A percentile compares a stretch with the other conserved stretches of the same genome.
phyloP scores from a whole-genome alignment of 2,329 filamentous ascomycete genomes.

The Diaporthe ampelina region DNA sequence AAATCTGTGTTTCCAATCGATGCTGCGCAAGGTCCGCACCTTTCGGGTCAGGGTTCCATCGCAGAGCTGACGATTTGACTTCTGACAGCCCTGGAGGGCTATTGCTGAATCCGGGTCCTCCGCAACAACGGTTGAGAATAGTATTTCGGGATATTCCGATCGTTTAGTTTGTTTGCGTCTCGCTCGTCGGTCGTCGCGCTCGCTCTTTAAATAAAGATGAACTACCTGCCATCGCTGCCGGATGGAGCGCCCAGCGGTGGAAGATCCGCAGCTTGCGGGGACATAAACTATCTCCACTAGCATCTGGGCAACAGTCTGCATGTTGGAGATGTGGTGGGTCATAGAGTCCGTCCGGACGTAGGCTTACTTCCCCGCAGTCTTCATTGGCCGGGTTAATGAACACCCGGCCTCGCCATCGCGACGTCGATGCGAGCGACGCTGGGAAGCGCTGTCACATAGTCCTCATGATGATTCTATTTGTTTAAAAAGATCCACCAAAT shows the following conservation, averaged over 20 bases:
- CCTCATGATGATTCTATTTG: neutral
- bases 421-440: conserved; percentile 8
- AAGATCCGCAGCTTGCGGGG: neutral
- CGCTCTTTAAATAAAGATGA: neutral
- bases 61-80: neutral
- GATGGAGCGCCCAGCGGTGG: neutral
- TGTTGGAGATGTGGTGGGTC: neutral
- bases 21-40: neutral
- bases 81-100: neutral
- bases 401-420: conserved; percentile 2
- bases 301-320: neutral
- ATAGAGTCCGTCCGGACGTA: neutral
- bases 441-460: neutral
- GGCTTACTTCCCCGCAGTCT: conserved; percentile 13
- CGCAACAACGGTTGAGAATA: neutral
- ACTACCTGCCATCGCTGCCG: neutral
- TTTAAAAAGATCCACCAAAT: neutral
- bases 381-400: neutral
- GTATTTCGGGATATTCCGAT: neutral
- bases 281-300: conserved; percentile 20
- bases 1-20: neutral
- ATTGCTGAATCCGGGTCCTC: neutral
- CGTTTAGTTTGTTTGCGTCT: neutral
- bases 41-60: neutral
- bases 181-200: conserved; percentile 7